Base-by-base conservation (phyloP, 306 rosid species). In the Fragaria nilgerrensis region DNA sequence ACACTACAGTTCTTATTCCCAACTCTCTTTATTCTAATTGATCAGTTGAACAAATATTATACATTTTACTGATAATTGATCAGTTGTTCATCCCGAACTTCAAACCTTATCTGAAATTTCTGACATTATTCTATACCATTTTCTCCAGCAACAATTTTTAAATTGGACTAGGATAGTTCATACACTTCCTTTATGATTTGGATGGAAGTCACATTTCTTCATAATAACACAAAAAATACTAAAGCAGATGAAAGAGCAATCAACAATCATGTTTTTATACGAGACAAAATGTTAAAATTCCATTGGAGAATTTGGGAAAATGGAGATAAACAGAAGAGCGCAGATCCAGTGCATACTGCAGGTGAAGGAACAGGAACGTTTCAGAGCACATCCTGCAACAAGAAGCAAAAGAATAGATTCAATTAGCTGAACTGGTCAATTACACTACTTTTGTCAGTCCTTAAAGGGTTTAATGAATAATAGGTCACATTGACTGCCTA, bases 371-470 rank as follows among this genome's bases (percentile, higher is more conserved):
- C 44, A 6, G n/a, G 43, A 22, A 19, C 45, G 7, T 22, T 12
- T 43, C 56, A 29, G 19, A 17, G 70, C 58, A 43, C 58, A 74
- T 59, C 70, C 78, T 74, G 48, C 58, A 50, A 43, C 29, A 41
- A 16, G 27, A 59, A 74, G 20, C 69, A 25, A 19, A 27, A 74
- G 1, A 44, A 27, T 61, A 74, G 41, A 73, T 74, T 48, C 13
- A 11, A 17, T 17, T 17, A 43, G 7, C 44, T 8, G 4, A 41
- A 59, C n/a, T 10, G 58, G 14, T 10, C 69, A 56, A 9, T 22
- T 8, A 17, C 68, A 73, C 39, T 0, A 17, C 34, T 49, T 48
- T 9, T 22, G 63, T 71, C 56, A 29, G 0, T 7, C 22, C 74
- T 70, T 16, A 25, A 25, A 29, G n/a, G 4, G 9, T 17, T 27